Conservation (phyloP, 169 alveolate genomes). For the Sarcocystis neurona region DNA sequence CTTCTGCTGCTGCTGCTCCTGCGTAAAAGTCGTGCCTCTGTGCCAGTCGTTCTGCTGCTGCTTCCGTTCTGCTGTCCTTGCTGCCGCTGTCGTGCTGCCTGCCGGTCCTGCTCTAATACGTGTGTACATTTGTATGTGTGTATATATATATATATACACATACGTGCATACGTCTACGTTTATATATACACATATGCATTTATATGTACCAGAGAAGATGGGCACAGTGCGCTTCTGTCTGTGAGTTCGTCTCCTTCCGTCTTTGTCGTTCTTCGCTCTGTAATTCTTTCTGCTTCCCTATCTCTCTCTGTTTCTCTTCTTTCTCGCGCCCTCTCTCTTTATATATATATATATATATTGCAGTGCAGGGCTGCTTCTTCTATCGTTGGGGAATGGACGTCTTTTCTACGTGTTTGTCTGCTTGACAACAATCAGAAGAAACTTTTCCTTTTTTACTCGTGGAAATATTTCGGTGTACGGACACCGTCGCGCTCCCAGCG, state of each 20-base stretch:
- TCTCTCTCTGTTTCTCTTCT: constrained; percentile 13
- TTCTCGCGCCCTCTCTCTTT: constrained; percentile 14
- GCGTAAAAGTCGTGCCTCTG: too few relatives aligned
- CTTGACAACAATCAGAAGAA: too few relatives aligned
- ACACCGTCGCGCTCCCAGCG: neutral
- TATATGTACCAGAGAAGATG: neutral
- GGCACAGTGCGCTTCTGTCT: neutral
- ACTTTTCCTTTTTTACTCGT: neutral
- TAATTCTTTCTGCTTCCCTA: neutral
- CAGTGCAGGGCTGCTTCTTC: neutral
- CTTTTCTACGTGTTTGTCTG: too few relatives aligned
- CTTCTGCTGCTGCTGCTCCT: too few relatives aligned
- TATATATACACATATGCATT: neutral
- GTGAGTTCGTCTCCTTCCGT: neutral
- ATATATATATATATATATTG: neutral
- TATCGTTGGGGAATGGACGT: neutral
- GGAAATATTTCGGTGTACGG: neutral
- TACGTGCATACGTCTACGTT: neutral
- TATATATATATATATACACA: too few relatives aligned
- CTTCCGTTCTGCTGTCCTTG: too few relatives aligned
- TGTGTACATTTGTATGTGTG: neutral
- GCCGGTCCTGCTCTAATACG: too few relatives aligned
- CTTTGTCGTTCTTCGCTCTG: neutral
- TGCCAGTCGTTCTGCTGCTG: too few relatives aligned
- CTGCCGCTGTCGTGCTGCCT: too few relatives aligned